Conservation (phyloP, 2,329 filamentous ascomycete species). For the Coniochaeta sp. region DNA sequence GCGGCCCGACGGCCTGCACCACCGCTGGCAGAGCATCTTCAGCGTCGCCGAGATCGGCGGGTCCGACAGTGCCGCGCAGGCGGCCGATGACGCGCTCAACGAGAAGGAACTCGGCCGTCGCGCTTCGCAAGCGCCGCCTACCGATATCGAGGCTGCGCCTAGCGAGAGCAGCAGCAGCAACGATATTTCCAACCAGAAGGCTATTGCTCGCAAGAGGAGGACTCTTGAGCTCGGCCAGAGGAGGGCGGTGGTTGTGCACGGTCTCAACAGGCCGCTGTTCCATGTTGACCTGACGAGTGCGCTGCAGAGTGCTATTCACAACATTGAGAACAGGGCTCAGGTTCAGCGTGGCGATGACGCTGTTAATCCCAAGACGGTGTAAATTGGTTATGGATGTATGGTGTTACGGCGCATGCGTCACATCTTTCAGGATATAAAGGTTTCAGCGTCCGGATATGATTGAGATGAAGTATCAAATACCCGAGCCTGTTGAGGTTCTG, state of each 20-base stretch:
- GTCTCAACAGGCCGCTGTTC: slow-evolving; percentile 87
- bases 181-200: slow-evolving; percentile 23
- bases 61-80: slow-evolving; percentile 58
- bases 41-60: slow-evolving; percentile 81
- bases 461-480: background rate
- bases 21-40: slow-evolving; percentile 91
- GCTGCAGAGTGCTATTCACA: slow-evolving; percentile 78
- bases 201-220: slow-evolving; percentile 9
- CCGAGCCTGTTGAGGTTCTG: background rate
- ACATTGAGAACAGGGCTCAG: slow-evolving; percentile 53
- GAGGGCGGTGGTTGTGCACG: slow-evolving; percentile 61
- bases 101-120: slow-evolving; percentile 32
- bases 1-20: slow-evolving; percentile 41
- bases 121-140: slow-evolving; percentile 7
- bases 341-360: slow-evolving; percentile 3
- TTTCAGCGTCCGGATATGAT: background rate
- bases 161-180: slow-evolving; percentile 21
- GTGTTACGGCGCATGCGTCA: background rate
- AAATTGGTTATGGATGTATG: background rate
- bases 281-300: slow-evolving; percentile 89
- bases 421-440: background rate
- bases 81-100: slow-evolving; percentile 58
- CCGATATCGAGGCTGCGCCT: slow-evolving; percentile 17
- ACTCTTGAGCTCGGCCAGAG: background rate
- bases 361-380: background rate